A percentile compares a stretch with the other conserved stretches of the same genome.
Conservation (phyloP, 306 rosid genomes). For the Prunus davidiana region DNA sequence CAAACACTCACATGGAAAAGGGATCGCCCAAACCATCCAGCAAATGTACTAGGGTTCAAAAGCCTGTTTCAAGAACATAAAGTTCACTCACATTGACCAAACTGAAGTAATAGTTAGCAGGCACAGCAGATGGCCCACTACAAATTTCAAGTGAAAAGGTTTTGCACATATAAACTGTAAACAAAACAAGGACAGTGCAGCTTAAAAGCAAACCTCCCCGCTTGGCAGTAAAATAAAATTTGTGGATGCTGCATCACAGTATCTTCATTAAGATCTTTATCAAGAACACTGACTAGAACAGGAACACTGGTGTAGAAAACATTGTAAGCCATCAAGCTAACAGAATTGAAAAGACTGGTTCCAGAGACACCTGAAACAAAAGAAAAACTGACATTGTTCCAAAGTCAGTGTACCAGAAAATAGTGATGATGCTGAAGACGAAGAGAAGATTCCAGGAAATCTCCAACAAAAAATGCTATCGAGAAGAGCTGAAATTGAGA, state of each 20-base stretch:
- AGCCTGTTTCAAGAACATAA: slow-evolving; percentile 57
- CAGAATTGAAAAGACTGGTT: slow-evolving; percentile 97
- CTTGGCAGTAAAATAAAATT: slow-evolving; percentile 97
- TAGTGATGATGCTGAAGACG: neutral
- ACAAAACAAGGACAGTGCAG: slow-evolving; percentile 16
- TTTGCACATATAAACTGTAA: neutral
- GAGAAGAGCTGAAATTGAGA: slow-evolving; percentile 8
- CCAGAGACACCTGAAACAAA: slow-evolving; percentile 98
- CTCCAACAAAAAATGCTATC: slow-evolving; percentile 8
- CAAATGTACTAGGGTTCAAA: slow-evolving; percentile 95
- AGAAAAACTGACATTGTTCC: slow-evolving; percentile 73
- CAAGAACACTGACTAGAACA: slow-evolving; percentile 89
- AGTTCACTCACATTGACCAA: slow-evolving; percentile 1
- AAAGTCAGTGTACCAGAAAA: slow-evolving; percentile 39
- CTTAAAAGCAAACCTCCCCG: slow-evolving; percentile 70
- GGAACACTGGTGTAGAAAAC: slow-evolving; percentile 98
- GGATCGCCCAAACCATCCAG: slow-evolving; percentile 98
- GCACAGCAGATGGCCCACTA: neutral
- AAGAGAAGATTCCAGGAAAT: slow-evolving; percentile 3
- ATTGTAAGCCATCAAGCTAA: slow-evolving; percentile 99
- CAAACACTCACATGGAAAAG: slow-evolving; percentile 85
- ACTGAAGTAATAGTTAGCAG: neutral
- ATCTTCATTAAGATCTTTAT: slow-evolving; percentile 96
- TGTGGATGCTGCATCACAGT: slow-evolving; percentile 99
- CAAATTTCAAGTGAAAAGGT: slow-evolving; percentile 9